Conservation (phyloP, 306 rosid genomes). For the Casuarina glauca region DNA sequence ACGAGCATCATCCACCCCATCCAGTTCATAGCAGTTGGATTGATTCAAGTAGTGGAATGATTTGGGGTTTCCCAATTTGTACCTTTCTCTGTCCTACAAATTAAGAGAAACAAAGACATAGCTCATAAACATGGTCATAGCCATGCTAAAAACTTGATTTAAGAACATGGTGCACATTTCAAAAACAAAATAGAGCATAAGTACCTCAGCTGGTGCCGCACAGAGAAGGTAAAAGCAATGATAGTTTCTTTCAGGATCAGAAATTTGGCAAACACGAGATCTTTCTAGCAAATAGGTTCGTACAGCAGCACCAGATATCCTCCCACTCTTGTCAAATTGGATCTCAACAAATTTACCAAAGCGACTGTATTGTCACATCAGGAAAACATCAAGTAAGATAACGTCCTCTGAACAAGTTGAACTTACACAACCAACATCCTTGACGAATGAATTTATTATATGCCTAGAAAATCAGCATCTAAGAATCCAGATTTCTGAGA, state of each 20-base stretch:
- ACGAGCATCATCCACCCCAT: constrained; percentile 86
- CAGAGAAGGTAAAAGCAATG: constrained; percentile 99
- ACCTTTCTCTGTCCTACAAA: constrained; percentile 80
- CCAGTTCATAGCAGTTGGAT: constrained; percentile 76
- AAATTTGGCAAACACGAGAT: constrained; percentile 98
- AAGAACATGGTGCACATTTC: constrained; percentile 20
- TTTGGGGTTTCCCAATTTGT: constrained; percentile 78
- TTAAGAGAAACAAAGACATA: constrained; percentile 9
- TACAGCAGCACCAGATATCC: constrained; percentile 98
- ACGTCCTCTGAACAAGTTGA: constrained; percentile 26
- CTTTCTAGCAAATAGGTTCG: constrained; percentile 97
- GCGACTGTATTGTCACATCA: constrained; percentile 77
- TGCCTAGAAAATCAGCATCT: constrained; percentile 18
- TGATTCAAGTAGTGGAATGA: constrained; percentile 95
- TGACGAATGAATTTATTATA: background rate
- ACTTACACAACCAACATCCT: constrained; percentile 10
- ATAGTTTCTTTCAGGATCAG: constrained; percentile 97
- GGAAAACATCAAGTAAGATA: constrained; percentile 29
- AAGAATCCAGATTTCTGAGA: constrained; percentile 24
- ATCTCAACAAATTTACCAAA: constrained; percentile 99
- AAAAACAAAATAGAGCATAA: constrained; percentile 27
- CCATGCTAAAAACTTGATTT: constrained; percentile 1
- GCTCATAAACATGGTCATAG: constrained; percentile 9
- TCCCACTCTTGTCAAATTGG: constrained; percentile 98
- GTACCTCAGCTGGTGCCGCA: constrained; percentile 94